A percentile compares a stretch with the other conserved stretches of the same genome.
phyloP scores from a whole-genome alignment of 306 rosid species.

The Glycine tomentella region DNA sequence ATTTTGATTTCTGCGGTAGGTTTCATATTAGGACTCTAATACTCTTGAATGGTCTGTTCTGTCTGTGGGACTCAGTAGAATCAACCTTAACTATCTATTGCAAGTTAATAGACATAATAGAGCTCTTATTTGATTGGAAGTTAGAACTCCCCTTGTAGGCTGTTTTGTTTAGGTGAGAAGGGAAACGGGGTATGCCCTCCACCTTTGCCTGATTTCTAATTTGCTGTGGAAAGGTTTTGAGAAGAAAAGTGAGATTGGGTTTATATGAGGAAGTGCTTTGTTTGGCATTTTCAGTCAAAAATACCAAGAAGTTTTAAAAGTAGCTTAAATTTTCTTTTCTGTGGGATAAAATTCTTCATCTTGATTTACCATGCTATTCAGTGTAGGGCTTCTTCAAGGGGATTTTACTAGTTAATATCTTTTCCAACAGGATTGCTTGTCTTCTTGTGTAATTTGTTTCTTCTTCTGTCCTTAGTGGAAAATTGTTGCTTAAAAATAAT shows the following conservation, averaged over 20 bases:
- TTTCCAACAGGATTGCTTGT: not conserved
- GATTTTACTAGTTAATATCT: not conserved
- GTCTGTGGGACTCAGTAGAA: not conserved
- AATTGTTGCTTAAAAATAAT: not conserved
- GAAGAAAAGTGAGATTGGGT: not conserved
- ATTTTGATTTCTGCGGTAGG: slow-evolving; percentile 30
- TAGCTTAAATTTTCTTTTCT: not conserved
- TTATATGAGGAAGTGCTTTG: not conserved
- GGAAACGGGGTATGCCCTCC: not conserved
- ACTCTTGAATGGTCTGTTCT: slow-evolving; percentile 14
- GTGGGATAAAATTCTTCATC: not conserved
- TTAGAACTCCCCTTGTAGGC: not conserved
- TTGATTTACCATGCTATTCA: not conserved
- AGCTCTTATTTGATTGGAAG: not conserved
- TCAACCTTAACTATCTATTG: not conserved
- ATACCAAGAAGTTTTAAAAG: not conserved
- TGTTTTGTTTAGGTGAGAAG: not conserved
- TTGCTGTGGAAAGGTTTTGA: not conserved
- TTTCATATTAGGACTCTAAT: slow-evolving; percentile 4
- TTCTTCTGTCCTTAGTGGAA: not conserved
- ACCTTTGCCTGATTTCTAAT: not conserved
- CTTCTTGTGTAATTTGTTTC: not conserved
- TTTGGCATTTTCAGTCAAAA: not conserved
- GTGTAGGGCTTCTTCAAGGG: not conserved
- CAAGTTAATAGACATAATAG: not conserved